These are phyloP conservation scores for Clonostachys sp. DNA, from an alignment of 2,329 filamentous ascomycete genomes.

Conservation along the genomic window DNA sequence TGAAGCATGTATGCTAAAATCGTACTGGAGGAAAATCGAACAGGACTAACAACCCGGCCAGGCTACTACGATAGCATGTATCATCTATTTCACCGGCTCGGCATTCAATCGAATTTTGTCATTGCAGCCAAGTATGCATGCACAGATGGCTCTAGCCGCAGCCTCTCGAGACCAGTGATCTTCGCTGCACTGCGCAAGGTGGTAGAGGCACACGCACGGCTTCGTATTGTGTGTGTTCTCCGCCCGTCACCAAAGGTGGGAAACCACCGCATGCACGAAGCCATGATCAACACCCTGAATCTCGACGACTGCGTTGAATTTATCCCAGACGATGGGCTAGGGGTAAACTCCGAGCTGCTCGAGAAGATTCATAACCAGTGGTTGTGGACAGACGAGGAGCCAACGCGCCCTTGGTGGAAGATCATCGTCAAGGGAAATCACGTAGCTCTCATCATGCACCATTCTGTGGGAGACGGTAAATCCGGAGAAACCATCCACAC, in stretches of 20 bases:
- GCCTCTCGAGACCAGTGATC: conserved; percentile 1
- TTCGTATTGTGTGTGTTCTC: conserved; percentile 7
- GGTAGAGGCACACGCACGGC: conserved; percentile 7
- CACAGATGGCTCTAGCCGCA: neutral
- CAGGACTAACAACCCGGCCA: neutral
- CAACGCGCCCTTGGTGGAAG: neutral
- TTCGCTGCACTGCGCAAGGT: conserved; percentile 8
- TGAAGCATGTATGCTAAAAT: neutral
- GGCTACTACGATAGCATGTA: conserved; percentile 9
- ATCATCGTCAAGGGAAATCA: neutral
- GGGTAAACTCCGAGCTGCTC: neutral
- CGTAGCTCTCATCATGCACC: neutral
- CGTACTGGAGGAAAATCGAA: neutral
- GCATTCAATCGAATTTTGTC: conserved; percentile 13
- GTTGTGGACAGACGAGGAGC: neutral
- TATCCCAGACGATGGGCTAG: neutral
- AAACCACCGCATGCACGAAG: neutral
- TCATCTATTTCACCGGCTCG: conserved; percentile 10
- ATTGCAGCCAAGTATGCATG: conserved; percentile 10
- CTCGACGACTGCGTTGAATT: neutral
- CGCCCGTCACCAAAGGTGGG: conserved; percentile 1
- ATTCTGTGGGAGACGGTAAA: neutral
- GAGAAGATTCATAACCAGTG: neutral
- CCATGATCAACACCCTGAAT: neutral
- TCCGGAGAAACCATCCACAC: neutral